Evolutionary conservation across 2,329 filamentous ascomycete species (phyloP), one percentile per base, ranked within the genome.

Genomic region (Cylindrodendrum hubeiense): DNA sequence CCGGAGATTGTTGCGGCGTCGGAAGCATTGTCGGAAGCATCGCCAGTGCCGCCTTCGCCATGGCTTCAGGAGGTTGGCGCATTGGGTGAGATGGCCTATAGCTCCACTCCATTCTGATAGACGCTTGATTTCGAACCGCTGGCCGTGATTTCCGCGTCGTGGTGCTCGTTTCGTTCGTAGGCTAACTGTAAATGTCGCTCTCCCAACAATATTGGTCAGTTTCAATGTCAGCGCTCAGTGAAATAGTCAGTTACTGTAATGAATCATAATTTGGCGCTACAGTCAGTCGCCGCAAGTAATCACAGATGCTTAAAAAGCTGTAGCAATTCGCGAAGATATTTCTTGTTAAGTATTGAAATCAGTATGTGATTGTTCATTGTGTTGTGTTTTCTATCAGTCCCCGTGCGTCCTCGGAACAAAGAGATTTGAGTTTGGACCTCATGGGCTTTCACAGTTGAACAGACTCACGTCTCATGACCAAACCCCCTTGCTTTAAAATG

Each of bases 371-470:
- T 50, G 34, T 50, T 39, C 21, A 39, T 7, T 26, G 7, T 28
- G 17, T n/a, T 34, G n/a, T n/a, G n/a, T 22, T n/a, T 28, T 47
- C 5, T n/a, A 43, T 41, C 17, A 43, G 54, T 47, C 54, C 54
- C 8, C 21, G 7, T 22, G 30, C 22, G 21, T 39, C 30, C 41
- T 37, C 5, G 56, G 56, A 54, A 72, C 70, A 72, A 71, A 71
- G 67, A 68, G 43, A 49, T 30, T 12, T n/a, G 22, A 55, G 63
- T 58, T 67, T 54, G 51, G 67, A 34, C 59, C 53, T 63, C 50
- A 50, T 10, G 15, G 33, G 12, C 33, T 60, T 65, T 51, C 59
- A 39, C 43, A 46, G 21, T 19, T 28, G 7, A 59, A 24, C 34
- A 34, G 44, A 63, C 33, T 52, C 13, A 15, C 21, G 26, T 17